Base-by-base conservation (phyloP, 164 flowering plant genomes). In the Macadamia tetraphylla region DNA sequence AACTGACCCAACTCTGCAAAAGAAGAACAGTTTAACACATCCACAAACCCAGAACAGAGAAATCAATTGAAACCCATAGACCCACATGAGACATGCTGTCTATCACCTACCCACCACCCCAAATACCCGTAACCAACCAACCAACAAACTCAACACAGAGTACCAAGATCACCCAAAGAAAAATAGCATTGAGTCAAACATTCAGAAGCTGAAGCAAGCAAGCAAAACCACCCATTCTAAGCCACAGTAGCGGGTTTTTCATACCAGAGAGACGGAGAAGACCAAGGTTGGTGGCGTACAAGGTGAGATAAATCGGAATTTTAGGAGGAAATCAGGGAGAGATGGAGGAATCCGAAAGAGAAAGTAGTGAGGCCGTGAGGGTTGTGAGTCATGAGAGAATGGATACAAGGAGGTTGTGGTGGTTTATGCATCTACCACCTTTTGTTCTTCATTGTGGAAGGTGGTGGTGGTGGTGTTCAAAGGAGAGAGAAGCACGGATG, bases 361-460 rank as follows among this genome's bases (percentile, higher is more conserved):
- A 74, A 78, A 81, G 74, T 70, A 76, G 76, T 11, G 73, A 64
- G 40, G 40, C 40, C 40, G 40, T 35, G 40, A 35, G 69, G 56
- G 67, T 15, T 61, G 52, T 23, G 23, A 23, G 23, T 23, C 23
- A 23, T 32, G 65, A 48, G 67, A 48, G 58, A 61, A 59, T 51
- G 69, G 70, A 67, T 23, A 58, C 5, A 2, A 35, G 40, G 40
- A 35, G 71, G 23, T 23, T 0, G 60, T 51, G 71, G 76, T 70
- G 63, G 78, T 77, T 79, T 84, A 82, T 84, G 85, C 80, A 86
- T 81, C 87, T 81, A 86, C 86, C 87, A 84, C 82, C 87, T 84
- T 84, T 82, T 80, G 72, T 72, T 23, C 74, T 49, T 72, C 60
- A 61, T 57, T 71, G 17, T 69, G 52, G 48, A 66, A 42, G 57